Base-by-base conservation (phyloP, 768 basidiomycete species). In the Hericium alpestre region DNA sequence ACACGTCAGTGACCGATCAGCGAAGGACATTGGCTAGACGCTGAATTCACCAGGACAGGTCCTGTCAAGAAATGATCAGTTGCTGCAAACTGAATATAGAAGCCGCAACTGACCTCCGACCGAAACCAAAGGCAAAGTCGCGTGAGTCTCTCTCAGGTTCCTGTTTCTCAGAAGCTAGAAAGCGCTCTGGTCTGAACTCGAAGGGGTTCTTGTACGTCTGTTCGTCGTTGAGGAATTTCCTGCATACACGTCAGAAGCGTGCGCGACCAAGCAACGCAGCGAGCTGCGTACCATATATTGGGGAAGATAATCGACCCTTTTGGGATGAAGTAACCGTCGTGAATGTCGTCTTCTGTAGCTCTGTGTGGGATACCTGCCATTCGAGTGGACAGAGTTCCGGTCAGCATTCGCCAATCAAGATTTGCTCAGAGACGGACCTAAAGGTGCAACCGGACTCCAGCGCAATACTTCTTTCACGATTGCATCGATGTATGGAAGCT, bases 251-350 rank as follows among this genome's bases (percentile, higher is more conserved):
- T 32, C 16, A n/a, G 23, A 9, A 18, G n/a, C 20, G 15, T 7
- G 10, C 15, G 3, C 5, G 3, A 38, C 11, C 9, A 11, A 22
- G 1, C 12, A 4, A 38, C 1, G 43, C 9, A 10, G 18, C 10
- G 43, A n/a, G 4, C 7, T 32, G 7, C 64, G 13, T 51, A 73
- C 73, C 68, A 69, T 52, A 69, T 65, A 53, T 74, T 74, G 0
- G 68, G 56, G 51, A 73, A 60, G 16, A 74, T 59, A 32, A 72
- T 63, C 0, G 72, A 68, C 6, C 70, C 73, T 47, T 69, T 70
- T 3, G 73, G 73, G 22, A 76, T 72, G 43, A 67, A 63, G 62
- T 69, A 71, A 1, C 68, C 70, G 0, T 72, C 56, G 53, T 76
- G 73, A 0, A 65, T 64, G 48, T 75, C 73, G 53, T 76, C 74